These are phyloP conservation scores for Papiliotrema nemorosa DNA, from an alignment of 1,284 basidiomycete genomes.

Conservation along the genomic window DNA sequence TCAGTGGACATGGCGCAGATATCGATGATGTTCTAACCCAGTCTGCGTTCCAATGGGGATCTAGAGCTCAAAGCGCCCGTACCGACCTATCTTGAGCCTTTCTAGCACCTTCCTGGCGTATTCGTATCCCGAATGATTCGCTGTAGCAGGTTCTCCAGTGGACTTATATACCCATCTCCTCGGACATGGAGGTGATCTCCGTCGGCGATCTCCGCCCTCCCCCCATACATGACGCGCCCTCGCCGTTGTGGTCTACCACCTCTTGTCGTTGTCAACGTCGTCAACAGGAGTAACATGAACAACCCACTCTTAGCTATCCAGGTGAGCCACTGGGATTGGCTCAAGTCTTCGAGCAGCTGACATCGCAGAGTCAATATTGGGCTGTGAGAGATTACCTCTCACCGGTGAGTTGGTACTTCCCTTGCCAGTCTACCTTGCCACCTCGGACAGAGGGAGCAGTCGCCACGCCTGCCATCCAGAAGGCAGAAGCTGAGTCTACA, in stretches of 20 bases:
- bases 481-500: too few relatives aligned
- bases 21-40: too few relatives aligned
- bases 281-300: conserved; percentile 28
- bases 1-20: conserved; percentile 9
- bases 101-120: too few relatives aligned
- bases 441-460: not conserved
- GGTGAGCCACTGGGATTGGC: conserved; percentile 18
- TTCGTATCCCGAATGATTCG: too few relatives aligned
- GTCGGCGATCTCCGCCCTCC: not conserved
- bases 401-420: conserved; percentile 58
- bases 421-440: not conserved
- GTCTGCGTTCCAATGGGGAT: too few relatives aligned
- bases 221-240: not conserved
- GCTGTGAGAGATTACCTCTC: conserved; percentile 94
- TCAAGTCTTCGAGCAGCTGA: not conserved
- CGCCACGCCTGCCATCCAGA: not conserved
- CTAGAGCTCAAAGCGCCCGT: too few relatives aligned
- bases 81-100: too few relatives aligned
- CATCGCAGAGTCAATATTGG: conserved; percentile 76
- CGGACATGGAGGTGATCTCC: too few relatives aligned
- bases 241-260: too few relatives aligned
- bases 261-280: too few relatives aligned
- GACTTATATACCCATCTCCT: not conserved
- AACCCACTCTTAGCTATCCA: conserved; percentile 50
- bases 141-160: too few relatives aligned